Conservation (phyloP, 2,329 filamentous ascomycete genomes). For the Neonectria punicea region DNA sequence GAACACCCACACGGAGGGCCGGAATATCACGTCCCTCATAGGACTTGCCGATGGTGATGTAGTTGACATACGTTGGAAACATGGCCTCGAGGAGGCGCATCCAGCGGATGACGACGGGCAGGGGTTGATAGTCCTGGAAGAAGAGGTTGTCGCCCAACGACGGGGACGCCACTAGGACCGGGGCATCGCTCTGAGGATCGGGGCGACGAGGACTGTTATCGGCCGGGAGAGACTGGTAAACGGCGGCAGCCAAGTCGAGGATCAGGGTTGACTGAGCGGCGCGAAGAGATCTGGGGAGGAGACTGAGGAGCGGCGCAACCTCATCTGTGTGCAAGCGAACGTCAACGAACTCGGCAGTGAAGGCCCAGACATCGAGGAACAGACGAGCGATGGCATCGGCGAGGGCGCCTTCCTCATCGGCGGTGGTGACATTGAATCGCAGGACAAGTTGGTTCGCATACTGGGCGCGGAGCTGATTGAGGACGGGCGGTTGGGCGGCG, state of each 20-base stretch:
- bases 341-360: slow-evolving; percentile 83
- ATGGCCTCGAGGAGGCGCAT: slow-evolving; percentile 90
- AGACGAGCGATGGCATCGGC: slow-evolving; percentile 78
- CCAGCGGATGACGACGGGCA: slow-evolving; percentile 87
- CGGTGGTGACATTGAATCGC: slow-evolving; percentile 81
- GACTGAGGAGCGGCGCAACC: slow-evolving; percentile 79
- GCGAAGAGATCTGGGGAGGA: slow-evolving; percentile 80
- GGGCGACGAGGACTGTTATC: slow-evolving; percentile 28
- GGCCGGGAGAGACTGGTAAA: slow-evolving; percentile 65
- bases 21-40: slow-evolving; percentile 89
- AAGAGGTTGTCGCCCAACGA: slow-evolving; percentile 76
- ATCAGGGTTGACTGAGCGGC: slow-evolving; percentile 80
- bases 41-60: slow-evolving; percentile 82
- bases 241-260: slow-evolving; percentile 79
- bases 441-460: slow-evolving; percentile 89
- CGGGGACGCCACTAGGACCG: slow-evolving; percentile 45
- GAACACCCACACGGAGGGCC: slow-evolving; percentile 79
- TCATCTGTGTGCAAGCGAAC: slow-evolving; percentile 81
- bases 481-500: slow-evolving; percentile 35
- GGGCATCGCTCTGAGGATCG: slow-evolving; percentile 43
- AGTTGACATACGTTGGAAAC: slow-evolving; percentile 82
- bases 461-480: slow-evolving; percentile 51
- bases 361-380: slow-evolving; percentile 92
- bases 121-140: slow-evolving; percentile 91
- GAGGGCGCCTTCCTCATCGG: slow-evolving; percentile 75